phyloP scores from a whole-genome alignment of 371 early-diverging fungal species.

The Mucor sp. region DNA sequence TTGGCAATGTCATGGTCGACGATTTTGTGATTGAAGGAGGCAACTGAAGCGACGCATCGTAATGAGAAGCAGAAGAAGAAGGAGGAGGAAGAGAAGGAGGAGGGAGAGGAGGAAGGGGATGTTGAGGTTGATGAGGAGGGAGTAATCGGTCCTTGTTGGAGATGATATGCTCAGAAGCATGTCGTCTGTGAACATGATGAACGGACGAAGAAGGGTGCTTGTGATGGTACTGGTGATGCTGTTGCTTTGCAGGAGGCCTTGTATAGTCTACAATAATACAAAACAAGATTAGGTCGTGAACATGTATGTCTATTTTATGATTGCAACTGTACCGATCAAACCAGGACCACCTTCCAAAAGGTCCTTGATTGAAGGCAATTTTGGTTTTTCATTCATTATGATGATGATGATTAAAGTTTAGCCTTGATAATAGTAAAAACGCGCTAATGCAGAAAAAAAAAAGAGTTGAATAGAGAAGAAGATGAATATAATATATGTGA shows the following conservation, averaged over 20 bases:
- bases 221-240: not conserved
- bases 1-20: not conserved
- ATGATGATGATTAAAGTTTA: constrained; percentile 2
- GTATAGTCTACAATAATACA: not conserved
- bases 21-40: not conserved
- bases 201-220: not conserved
- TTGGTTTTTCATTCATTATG: constrained; percentile 9
- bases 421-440: not conserved
- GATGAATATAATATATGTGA: not conserved
- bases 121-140: not conserved
- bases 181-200: constrained; percentile 9
- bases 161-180: constrained; percentile 20
- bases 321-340: constrained; percentile 13
- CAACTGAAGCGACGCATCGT: not conserved
- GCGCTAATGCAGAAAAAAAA: not conserved
- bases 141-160: not conserved
- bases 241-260: not conserved
- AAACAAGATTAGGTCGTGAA: not conserved
- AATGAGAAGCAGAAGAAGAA: not conserved
- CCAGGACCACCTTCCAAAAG: constrained; percentile 22
- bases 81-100: not conserved
- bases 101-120: not conserved
- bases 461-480: not conserved
- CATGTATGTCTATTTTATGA: not conserved
- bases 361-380: constrained; percentile 19